Evolutionary conservation across 1,284 basidiomycete genomes (phyloP).

Genomic region (Exobasidium rhododendri): DNA sequence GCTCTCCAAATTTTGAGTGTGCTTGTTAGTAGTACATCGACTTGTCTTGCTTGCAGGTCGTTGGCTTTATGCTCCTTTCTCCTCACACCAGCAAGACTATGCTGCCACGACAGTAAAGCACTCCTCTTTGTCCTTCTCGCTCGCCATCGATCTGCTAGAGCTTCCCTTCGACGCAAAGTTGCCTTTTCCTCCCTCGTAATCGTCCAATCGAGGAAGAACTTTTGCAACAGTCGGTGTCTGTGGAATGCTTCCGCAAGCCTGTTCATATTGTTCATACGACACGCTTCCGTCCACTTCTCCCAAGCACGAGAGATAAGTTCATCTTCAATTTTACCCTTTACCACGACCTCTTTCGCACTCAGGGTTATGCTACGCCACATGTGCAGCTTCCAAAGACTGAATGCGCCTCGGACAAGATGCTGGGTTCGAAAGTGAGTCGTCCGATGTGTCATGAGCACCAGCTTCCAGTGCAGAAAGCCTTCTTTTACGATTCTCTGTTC

Average conservation of each 20-base stretch:
- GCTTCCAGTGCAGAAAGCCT: conserved; percentile 20
- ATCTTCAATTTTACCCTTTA: conserved; percentile 12
- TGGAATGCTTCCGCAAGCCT: conserved; percentile 25
- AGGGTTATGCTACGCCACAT: conserved; percentile 19
- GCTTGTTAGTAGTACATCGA: not conserved
- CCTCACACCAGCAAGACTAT: not conserved
- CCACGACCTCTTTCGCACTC: conserved; percentile 13
- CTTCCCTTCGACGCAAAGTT: conserved; percentile 23
- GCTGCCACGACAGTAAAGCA: conserved; percentile 16
- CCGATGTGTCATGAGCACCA: conserved; percentile 5
- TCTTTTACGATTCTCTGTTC: conserved; percentile 15
- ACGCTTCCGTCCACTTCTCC: conserved; percentile 18
- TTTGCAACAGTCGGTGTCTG: conserved; percentile 24
- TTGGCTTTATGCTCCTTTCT: conserved; percentile 14
- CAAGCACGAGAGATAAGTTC: conserved; percentile 13
- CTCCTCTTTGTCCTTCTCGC: conserved; percentile 21
- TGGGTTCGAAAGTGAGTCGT: conserved; percentile 22
- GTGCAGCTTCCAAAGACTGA: conserved; percentile 31
- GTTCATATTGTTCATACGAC: not conserved
- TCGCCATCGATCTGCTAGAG: conserved; percentile 30
- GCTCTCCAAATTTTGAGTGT: not conserved
- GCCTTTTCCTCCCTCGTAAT: not conserved
- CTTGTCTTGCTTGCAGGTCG: not conserved
- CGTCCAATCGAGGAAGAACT: conserved; percentile 23
- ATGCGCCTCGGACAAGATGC: conserved; percentile 28